Evolutionary conservation across 2,329 filamentous ascomycete species (phyloP).

Genomic region (Calonectria hongkongensis): DNA sequence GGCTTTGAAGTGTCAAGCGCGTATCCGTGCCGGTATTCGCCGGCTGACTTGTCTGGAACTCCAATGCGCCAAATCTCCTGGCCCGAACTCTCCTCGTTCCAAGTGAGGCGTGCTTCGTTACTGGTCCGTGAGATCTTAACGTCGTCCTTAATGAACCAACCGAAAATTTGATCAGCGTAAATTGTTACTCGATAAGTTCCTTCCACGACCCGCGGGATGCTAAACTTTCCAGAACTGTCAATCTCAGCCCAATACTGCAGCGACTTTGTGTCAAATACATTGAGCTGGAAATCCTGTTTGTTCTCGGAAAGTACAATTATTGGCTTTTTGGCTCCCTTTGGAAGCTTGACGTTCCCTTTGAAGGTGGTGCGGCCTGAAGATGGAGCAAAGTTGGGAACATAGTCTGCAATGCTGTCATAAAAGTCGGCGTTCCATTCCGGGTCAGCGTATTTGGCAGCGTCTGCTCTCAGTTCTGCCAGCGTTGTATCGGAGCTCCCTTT

Average conservation of each 20-base stretch:
- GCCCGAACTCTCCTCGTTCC: slow-evolving; percentile 74
- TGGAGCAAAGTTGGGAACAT: slow-evolving; percentile 76
- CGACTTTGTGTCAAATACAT: slow-evolving; percentile 71
- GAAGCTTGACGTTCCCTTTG: slow-evolving; percentile 70
- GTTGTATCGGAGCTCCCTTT: slow-evolving; percentile 65
- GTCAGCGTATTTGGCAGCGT: slow-evolving; percentile 72
- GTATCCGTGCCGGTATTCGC: slow-evolving; percentile 77
- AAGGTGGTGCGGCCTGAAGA: slow-evolving; percentile 70
- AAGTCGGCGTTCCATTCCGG: slow-evolving; percentile 75
- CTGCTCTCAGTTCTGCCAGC: slow-evolving; percentile 69
- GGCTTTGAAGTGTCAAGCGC: slow-evolving; percentile 68
- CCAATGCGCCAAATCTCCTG: slow-evolving; percentile 79
- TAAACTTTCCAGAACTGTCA: slow-evolving; percentile 66
- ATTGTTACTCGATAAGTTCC: slow-evolving; percentile 78
- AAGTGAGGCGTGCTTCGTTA: slow-evolving; percentile 62
- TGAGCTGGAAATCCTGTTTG: slow-evolving; percentile 58
- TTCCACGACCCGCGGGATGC: slow-evolving; percentile 72
- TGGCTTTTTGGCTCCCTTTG: slow-evolving; percentile 68
- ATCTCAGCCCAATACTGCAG: slow-evolving; percentile 79
- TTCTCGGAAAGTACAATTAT: slow-evolving; percentile 71
- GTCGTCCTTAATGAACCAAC: slow-evolving; percentile 73
- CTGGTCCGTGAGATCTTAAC: slow-evolving; percentile 63
- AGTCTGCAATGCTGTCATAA: slow-evolving; percentile 77
- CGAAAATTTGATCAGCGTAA: slow-evolving; percentile 78
- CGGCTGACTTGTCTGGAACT: slow-evolving; percentile 76